These are phyloP conservation scores for Codiaeum variegatum DNA, from an alignment of 441 rosid species.

Conservation along the genomic window DNA sequence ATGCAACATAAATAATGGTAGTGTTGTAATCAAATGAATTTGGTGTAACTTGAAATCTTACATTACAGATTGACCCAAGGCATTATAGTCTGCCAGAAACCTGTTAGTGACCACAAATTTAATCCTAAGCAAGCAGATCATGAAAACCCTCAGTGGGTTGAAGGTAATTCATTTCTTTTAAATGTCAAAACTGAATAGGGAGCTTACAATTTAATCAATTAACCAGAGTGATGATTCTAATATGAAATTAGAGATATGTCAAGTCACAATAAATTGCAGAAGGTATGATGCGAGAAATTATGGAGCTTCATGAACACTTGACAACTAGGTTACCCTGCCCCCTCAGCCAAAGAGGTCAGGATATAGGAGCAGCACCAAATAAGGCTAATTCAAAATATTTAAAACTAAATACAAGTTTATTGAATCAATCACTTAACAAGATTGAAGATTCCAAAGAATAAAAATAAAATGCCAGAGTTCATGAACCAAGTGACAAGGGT, in stretches of 20 bases:
- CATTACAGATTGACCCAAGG: not conserved
- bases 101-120: not conserved
- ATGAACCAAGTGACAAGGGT: too few species aligned
- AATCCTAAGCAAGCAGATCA: not conserved
- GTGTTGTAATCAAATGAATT: not conserved
- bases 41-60: not conserved
- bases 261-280: not conserved
- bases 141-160: not conserved
- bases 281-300: not conserved
- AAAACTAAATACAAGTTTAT: too few species aligned
- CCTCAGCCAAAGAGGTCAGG: too few species aligned
- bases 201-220: not conserved
- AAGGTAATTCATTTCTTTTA: too few species aligned
- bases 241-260: not conserved
- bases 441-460: too few species aligned
- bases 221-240: not conserved
- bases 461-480: too few species aligned
- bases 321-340: too few species aligned
- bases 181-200: not conserved
- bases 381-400: too few species aligned
- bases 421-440: too few species aligned
- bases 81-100: not conserved
- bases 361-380: too few species aligned
- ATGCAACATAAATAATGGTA: too few species aligned
- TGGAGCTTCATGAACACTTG: not conserved